These are phyloP conservation scores for Leishmania gerbilli DNA, from an alignment of 208 protist species.

Conservation along the genomic window DNA sequence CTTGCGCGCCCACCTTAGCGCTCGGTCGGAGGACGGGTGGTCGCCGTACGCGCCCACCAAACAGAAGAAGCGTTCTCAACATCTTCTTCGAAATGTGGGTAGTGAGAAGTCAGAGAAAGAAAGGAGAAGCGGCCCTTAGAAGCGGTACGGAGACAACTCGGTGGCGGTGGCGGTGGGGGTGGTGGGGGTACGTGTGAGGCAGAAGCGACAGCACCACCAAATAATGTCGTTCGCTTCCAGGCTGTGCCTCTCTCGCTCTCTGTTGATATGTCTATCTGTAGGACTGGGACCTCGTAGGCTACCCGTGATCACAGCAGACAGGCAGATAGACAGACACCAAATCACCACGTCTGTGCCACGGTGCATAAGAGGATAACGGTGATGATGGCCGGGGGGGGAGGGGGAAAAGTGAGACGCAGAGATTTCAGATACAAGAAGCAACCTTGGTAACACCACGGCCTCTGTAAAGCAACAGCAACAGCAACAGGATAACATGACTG, in stretches of 20 bases:
- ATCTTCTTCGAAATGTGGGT: neutral
- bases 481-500: neutral
- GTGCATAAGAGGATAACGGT: neutral
- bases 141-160: neutral
- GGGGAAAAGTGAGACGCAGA: neutral
- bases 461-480: neutral
- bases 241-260: neutral
- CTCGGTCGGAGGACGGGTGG: neutral
- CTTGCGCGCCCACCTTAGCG: neutral
- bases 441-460: neutral
- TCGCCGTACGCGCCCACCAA: slow-evolving; percentile 5
- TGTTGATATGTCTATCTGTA: neutral
- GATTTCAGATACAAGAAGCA: neutral
- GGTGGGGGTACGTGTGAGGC: neutral
- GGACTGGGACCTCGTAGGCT: neutral
- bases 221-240: neutral
- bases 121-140: neutral
- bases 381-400: neutral
- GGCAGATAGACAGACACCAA: neutral
- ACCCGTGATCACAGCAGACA: neutral
- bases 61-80: neutral
- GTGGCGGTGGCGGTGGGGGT: neutral
- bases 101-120: neutral
- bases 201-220: neutral
- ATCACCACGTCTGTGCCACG: neutral